Base-by-base conservation (phyloP, 73 alveolate species). In the Blepharisma japonicum region DNA sequence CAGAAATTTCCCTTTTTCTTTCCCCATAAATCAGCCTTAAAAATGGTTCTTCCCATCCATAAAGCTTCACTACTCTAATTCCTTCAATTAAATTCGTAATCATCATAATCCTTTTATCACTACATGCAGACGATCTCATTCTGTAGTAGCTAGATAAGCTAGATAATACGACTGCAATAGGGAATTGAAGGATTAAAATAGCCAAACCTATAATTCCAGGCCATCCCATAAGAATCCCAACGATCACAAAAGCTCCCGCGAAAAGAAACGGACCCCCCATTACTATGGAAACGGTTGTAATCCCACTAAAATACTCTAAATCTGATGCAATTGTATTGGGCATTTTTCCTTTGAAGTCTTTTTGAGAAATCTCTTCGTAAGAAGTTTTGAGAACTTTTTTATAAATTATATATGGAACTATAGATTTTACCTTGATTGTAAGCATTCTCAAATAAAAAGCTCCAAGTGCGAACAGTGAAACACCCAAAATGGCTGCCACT, bases 11-110 rank as follows among this genome's bases (percentile, higher is more conserved):
- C 21, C 42, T 45, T 38, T 48, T n/a, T 27, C 87, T 80, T 21
- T 18, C 47, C 32, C 18, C 55, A 5, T 20, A 47, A 39, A 80
- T 70, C 51, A 48, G 39, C 47, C 48, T 47, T n/a, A 46, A 32
- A 27, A 71, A 78, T 20, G 86, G 86, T 18, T 66, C 49, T 61
- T 79, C 90, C 90, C 90, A 83, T n/a, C 86, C 86, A 79, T 83
- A 83, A 79, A 83, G 70, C 56, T 83, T 83, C 0, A 83, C 82
- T 2, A 83, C 74, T 42, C 86, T 46, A 18, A 83, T 83, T 21
- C 90, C 86, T 32, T 83, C 90, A 0, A 83, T 61, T 18, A 83
- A 21, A 25, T 77, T 79, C 6, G 67, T 83, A 0, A 83, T 83
- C n/a, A 83, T 9, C 45, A 76, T 83, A 3, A 83, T 39, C 53